Evolutionary conservation across 805 yeast genomes (phyloP), one percentile per base, ranked within the genome.

Genomic region (Starmera dryadoides): DNA sequence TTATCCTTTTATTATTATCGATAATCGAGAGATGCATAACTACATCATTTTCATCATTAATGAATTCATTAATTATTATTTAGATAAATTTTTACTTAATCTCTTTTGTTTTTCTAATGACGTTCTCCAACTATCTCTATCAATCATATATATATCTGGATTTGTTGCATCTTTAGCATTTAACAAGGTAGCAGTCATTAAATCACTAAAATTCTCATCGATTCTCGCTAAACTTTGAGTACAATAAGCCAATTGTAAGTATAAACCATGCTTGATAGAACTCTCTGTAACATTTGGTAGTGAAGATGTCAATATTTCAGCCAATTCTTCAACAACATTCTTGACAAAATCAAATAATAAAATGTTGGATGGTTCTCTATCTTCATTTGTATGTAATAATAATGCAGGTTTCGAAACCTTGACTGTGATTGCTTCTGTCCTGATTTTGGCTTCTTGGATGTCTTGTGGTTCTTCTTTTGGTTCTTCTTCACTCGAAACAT

Each of bases 231-330:
- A 66, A 29, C 95, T 81, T 55, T 83, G 87, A n/a, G 95, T 82
- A 47, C 96, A 86, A 61, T 89, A 91, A 1, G 86, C 79, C 30
- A 89, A 61, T 60, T 91, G 98, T 26, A 91, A 62, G 46, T 89
- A 74, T 18, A 88, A 64, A 1, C 91, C 84, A 41, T 83, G 83
- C 25, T 69, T 69, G 36, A 63, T 67, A 9, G 73, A 58, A 12
- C 55, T 58, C 12, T 59, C 59, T 16, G 63, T 68, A 2, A 70
- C 41, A n/a, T 60, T 39, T 6, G 58, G 55, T n/a, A 56, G 56
- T 26, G 58, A 64, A 14, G 48, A 55, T 37, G 34, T 46, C 33
- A 53, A 56, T 15, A 59, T 68, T 18, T 38, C 48, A 34, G 59
- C 59, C 25, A 63, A 58, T 35, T 56, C 56, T 33, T 41, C 36